phyloP scores from a whole-genome alignment of 176 grass and related monocot species.

The Saccharum spontaneum region DNA sequence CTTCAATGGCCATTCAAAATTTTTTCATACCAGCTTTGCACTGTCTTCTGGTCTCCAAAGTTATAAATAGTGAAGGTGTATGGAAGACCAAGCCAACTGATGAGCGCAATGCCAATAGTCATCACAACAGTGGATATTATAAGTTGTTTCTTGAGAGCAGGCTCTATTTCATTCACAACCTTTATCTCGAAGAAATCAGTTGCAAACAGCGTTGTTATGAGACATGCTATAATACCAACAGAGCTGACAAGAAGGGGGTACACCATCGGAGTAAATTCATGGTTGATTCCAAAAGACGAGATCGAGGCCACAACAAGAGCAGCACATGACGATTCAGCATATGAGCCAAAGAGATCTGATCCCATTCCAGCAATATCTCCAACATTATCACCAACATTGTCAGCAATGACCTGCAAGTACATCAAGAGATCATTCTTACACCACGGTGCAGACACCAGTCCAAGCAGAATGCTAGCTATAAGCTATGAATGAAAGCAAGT shows the following conservation, averaged over 20 bases:
- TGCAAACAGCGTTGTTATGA: slow-evolving; percentile 50
- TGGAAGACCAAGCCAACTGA: slow-evolving; percentile 45
- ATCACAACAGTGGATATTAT: slow-evolving; percentile 48
- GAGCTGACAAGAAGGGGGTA: slow-evolving; percentile 51
- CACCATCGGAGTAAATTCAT: slow-evolving; percentile 43
- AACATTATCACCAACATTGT: slow-evolving; percentile 74
- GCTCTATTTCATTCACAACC: slow-evolving; percentile 45
- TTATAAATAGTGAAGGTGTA: slow-evolving; percentile 48
- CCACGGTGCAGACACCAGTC: neutral
- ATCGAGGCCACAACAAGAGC: slow-evolving; percentile 52
- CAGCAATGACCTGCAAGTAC: slow-evolving; percentile 55
- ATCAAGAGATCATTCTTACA: slow-evolving; percentile 26
- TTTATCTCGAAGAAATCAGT: slow-evolving; percentile 54
- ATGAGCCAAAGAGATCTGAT: slow-evolving; percentile 61
- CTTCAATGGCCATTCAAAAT: neutral
- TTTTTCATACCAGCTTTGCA: slow-evolving; percentile 40
- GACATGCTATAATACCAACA: slow-evolving; percentile 43
- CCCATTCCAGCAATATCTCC: slow-evolving; percentile 75
- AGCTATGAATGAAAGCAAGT: neutral
- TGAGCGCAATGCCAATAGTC: slow-evolving; percentile 44
- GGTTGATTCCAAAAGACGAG: slow-evolving; percentile 50
- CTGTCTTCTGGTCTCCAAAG: slow-evolving; percentile 43
- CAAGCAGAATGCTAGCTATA: neutral
- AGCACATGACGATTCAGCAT: slow-evolving; percentile 48
- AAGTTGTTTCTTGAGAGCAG: slow-evolving; percentile 49